Percentiles rank a stretch among this genome's conserved stretches.
Conservation (phyloP, 2,329 filamentous ascomycete species). For the Sphaerulina vaccinii region DNA sequence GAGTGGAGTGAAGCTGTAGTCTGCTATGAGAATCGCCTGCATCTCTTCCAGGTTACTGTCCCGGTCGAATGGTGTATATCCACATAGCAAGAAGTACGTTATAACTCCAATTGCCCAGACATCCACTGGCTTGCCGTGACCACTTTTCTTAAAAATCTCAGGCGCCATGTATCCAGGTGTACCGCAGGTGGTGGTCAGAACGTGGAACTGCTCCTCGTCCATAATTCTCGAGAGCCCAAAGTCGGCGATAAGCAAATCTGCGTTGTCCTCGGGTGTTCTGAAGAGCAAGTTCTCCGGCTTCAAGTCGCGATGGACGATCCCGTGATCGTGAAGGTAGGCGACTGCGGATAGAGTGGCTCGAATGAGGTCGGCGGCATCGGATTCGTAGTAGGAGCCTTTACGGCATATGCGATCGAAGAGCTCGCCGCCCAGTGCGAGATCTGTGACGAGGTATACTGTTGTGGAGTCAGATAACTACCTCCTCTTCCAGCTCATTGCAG, state of each 20-base stretch:
- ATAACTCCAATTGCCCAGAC: slow-evolving; percentile 98
- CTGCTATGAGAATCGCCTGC: slow-evolving; percentile 95
- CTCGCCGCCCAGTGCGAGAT: slow-evolving; percentile 92
- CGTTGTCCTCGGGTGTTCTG: slow-evolving; percentile 94
- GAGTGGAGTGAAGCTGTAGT: slow-evolving; percentile 90
- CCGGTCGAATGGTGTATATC: slow-evolving; percentile 96
- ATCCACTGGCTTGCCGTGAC: slow-evolving; percentile 96
- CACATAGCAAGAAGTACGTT: slow-evolving; percentile 96
- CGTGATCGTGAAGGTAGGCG: slow-evolving; percentile 96
- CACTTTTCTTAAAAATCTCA: slow-evolving; percentile 98
- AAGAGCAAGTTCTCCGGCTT: slow-evolving; percentile 98
- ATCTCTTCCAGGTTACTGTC: slow-evolving; percentile 98
- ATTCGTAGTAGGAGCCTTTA: slow-evolving; percentile 98
- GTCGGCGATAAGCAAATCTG: slow-evolving; percentile 93
- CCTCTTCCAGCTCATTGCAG: background rate
- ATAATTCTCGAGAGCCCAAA: slow-evolving; percentile 96
- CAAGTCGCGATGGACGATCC: slow-evolving; percentile 95
- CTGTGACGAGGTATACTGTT: slow-evolving; percentile 88
- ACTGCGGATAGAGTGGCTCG: slow-evolving; percentile 95
- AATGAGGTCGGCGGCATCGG: slow-evolving; percentile 91
- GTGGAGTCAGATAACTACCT: slow-evolving; percentile 4
- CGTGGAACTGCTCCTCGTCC: slow-evolving; percentile 98
- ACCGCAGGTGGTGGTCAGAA: slow-evolving; percentile 94
- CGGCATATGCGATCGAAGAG: slow-evolving; percentile 98
- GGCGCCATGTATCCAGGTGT: slow-evolving; percentile 99